Conservation (phyloP, 2,329 filamentous ascomycete genomes). For the Stachybotrys echinatus region DNA sequence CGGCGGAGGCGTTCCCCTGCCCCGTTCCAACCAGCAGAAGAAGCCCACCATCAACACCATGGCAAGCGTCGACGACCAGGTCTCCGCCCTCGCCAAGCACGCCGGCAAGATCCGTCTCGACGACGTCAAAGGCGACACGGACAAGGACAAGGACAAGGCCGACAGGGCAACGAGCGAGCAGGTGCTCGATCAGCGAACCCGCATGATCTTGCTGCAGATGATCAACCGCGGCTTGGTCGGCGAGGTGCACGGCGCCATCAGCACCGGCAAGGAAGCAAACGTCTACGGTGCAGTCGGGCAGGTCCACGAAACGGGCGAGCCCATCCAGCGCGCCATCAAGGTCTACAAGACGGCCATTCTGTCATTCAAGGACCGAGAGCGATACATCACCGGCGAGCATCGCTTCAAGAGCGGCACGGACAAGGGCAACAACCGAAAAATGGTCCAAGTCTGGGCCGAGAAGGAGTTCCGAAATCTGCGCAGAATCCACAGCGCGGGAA, state of each 20-base stretch:
- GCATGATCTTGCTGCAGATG: slow-evolving; percentile 93
- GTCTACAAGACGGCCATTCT: slow-evolving; percentile 98
- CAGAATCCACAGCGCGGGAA: slow-evolving; percentile 75
- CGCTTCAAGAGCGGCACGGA: slow-evolving; percentile 87
- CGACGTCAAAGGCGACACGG: slow-evolving; percentile 46
- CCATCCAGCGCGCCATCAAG: slow-evolving; percentile 83
- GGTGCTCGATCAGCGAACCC: slow-evolving; percentile 87
- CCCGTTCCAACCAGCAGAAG: slow-evolving; percentile 72
- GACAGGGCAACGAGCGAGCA: slow-evolving; percentile 93
- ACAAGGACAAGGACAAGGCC: slow-evolving; percentile 74
- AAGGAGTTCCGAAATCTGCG: slow-evolving; percentile 96
- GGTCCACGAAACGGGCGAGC: slow-evolving; percentile 45
- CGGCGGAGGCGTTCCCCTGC: slow-evolving; percentile 41
- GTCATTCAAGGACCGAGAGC: slow-evolving; percentile 95
- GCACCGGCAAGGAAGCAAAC: slow-evolving; percentile 96
- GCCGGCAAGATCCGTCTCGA: slow-evolving; percentile 81
- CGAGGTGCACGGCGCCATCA: slow-evolving; percentile 91
- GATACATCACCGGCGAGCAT: slow-evolving; percentile 92
- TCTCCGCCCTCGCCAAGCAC: slow-evolving; percentile 77
- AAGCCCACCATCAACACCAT: slow-evolving; percentile 75
- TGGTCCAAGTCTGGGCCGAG: slow-evolving; percentile 98
- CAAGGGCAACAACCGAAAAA: slow-evolving; percentile 90
- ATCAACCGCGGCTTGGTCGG: slow-evolving; percentile 87
- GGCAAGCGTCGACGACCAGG: slow-evolving; percentile 79
- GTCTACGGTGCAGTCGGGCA: slow-evolving; percentile 84